phyloP scores from a whole-genome alignment of 129 eudicot genomes.

The Gnaphalium uliginosum region DNA sequence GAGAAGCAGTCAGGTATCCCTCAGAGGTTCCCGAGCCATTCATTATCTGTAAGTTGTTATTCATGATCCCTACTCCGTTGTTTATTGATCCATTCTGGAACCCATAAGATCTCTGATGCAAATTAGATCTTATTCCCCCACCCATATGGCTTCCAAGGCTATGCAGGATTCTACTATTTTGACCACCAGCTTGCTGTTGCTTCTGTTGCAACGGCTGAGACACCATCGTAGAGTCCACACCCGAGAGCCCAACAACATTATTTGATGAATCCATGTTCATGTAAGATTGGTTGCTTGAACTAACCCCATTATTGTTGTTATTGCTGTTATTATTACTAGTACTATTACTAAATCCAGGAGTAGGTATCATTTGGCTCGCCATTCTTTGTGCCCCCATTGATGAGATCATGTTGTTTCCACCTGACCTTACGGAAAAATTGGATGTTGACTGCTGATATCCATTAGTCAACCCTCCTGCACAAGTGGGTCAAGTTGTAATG shows the following conservation, averaged over 20 bases:
- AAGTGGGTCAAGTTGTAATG: not conserved
- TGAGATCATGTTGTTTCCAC: conserved; percentile 49
- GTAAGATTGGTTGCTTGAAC: conserved; percentile 48
- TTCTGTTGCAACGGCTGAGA: conserved; percentile 69
- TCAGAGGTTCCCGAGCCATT: conserved; percentile 73
- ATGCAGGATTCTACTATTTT: conserved; percentile 74
- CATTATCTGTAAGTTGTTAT: conserved; percentile 48
- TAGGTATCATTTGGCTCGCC: conserved; percentile 94
- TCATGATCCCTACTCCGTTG: conserved; percentile 58
- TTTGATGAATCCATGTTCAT: conserved; percentile 58
- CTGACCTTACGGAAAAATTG: conserved; percentile 43
- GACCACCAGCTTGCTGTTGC: conserved; percentile 63
- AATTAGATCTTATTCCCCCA: conserved; percentile 68
- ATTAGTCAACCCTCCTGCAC: conserved; percentile 52
- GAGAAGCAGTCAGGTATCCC: conserved; percentile 45
- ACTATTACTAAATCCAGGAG: conserved; percentile 72
- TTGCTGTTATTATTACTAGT: conserved; percentile 25
- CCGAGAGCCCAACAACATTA: conserved; percentile 46
- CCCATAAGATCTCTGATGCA: conserved; percentile 68
- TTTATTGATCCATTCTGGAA: conserved; percentile 53
- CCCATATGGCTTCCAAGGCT: conserved; percentile 78
- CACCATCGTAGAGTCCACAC: conserved; percentile 51
- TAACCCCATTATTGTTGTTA: conserved; percentile 23
- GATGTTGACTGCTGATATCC: conserved; percentile 71
- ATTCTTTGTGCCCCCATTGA: conserved; percentile 67